Conservation (phyloP, 768 basidiomycete genomes). For the Agaricus blazei region DNA sequence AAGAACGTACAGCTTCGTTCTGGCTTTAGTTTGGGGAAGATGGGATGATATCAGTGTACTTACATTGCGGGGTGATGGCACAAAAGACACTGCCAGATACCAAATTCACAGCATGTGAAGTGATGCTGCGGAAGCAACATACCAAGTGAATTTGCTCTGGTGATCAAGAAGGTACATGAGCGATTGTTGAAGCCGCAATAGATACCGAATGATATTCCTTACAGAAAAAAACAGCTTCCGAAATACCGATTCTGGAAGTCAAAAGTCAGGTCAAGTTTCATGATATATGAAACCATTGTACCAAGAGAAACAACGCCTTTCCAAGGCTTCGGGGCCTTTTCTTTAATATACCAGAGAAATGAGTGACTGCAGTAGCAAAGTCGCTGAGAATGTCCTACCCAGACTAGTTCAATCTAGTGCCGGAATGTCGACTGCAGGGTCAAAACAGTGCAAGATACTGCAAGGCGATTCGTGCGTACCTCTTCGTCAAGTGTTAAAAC, state of each 20-base stretch:
- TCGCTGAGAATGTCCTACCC: constrained; percentile 13
- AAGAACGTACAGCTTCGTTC: neutral
- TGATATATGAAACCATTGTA: constrained; percentile 6
- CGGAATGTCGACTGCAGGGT: neutral
- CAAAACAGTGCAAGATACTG: neutral
- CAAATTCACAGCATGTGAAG: neutral
- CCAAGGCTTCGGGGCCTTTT: constrained; percentile 18
- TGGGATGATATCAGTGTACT: neutral
- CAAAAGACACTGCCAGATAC: neutral
- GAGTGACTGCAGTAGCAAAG: neutral
- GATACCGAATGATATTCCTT: neutral
- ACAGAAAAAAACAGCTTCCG: constrained; percentile 21
- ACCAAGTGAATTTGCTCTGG: constrained; percentile 2
- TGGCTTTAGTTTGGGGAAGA: neutral
- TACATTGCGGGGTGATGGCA: constrained; percentile 1
- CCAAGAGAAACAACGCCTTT: constrained; percentile 20
- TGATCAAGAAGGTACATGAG: neutral
- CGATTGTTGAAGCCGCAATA: too few species aligned
- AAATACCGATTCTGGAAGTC: constrained; percentile 22
- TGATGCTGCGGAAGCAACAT: neutral
- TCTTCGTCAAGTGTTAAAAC: constrained; percentile 25
- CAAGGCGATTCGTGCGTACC: constrained; percentile 9
- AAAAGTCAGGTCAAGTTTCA: neutral
- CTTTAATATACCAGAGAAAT: constrained; percentile 7
- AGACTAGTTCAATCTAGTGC: constrained; percentile 21